phyloP scores from a whole-genome alignment of 2,329 filamentous ascomycete genomes.

The Malbranchea cinnamomea region DNA sequence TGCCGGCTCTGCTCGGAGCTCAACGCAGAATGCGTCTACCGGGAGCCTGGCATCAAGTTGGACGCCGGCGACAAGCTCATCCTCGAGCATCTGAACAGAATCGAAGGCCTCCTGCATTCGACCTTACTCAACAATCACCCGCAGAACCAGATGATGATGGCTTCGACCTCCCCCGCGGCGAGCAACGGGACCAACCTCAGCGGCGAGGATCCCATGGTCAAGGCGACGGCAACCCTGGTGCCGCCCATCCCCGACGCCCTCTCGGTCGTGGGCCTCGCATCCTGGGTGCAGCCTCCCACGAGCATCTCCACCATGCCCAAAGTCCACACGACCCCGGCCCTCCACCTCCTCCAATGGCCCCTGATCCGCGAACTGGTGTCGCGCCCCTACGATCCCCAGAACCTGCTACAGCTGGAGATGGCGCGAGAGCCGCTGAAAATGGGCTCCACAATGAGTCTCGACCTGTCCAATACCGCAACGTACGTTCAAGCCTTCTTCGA shows the following conservation, averaged over 20 bases:
- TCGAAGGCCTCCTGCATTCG: conserved; percentile 65
- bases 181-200: conserved; percentile 49
- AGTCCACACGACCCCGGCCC: conserved; percentile 63
- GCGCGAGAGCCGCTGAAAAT: conserved; percentile 56
- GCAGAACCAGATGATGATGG: conserved; percentile 21
- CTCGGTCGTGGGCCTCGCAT: conserved; percentile 52
- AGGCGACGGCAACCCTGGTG: conserved; percentile 8
- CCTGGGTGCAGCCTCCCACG: conserved; percentile 46
- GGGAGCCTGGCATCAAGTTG: conserved; percentile 74
- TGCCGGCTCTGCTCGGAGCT: conserved; percentile 73
- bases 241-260: conserved; percentile 21
- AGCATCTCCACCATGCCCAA: conserved; percentile 82
- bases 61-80: conserved; percentile 79
- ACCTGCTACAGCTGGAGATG: conserved; percentile 70
- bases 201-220: conserved; percentile 39
- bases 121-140: conserved; percentile 40
- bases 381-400: conserved; percentile 63
- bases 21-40: conserved; percentile 69
- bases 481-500: conserved; percentile 72
- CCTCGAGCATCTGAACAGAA: conserved; percentile 59
- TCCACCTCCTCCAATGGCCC: conserved; percentile 64
- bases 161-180: conserved; percentile 48
- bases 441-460: conserved; percentile 45
- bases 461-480: conserved; percentile 56
- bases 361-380: conserved; percentile 65